Conservation (phyloP, 495 filamentous ascomycete species). For the Penicillium arizonense region DNA sequence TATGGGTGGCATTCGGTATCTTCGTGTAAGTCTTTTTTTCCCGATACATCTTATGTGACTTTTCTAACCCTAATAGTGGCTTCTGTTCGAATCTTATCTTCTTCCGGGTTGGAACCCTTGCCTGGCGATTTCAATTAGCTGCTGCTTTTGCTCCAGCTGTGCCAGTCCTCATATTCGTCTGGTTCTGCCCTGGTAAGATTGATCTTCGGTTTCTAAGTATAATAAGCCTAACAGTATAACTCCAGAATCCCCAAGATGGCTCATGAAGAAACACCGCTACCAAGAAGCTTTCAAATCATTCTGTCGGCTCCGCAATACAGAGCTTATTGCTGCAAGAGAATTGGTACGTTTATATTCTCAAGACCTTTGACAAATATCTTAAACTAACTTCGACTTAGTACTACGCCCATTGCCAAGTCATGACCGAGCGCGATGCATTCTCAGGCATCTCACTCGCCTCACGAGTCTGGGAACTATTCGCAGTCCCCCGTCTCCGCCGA, state of each 20-base stretch:
- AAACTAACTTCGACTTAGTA: slow-evolving; percentile 30
- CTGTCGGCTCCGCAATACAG: slow-evolving; percentile 54
- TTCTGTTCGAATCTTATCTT: slow-evolving; percentile 36
- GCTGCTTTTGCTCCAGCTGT: slow-evolving; percentile 66
- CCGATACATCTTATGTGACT: slow-evolving; percentile 9
- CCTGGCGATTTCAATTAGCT: slow-evolving; percentile 61
- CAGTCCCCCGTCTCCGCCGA: slow-evolving; percentile 62
- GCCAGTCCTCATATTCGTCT: slow-evolving; percentile 59
- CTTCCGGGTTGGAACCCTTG: slow-evolving; percentile 23
- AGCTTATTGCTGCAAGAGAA: slow-evolving; percentile 61
- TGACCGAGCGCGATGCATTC: slow-evolving; percentile 48
- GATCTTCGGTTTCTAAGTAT: too few species aligned
- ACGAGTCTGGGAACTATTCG: slow-evolving; percentile 60
- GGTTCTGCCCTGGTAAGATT: slow-evolving; percentile 51
- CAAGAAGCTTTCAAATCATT: slow-evolving; percentile 55
- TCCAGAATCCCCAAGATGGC: slow-evolving; percentile 62
- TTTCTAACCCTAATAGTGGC: slow-evolving; percentile 52
- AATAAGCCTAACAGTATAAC: neutral
- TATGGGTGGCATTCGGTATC: slow-evolving; percentile 53
- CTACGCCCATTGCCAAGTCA: slow-evolving; percentile 58
- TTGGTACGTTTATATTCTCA: slow-evolving; percentile 22
- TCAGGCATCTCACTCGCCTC: slow-evolving; percentile 47
- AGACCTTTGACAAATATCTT: too few species aligned
- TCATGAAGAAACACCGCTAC: slow-evolving; percentile 57
- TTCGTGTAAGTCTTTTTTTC: slow-evolving; percentile 41